phyloP scores from a whole-genome alignment of 257 asterid genomes.

The Lycium barbarum region DNA sequence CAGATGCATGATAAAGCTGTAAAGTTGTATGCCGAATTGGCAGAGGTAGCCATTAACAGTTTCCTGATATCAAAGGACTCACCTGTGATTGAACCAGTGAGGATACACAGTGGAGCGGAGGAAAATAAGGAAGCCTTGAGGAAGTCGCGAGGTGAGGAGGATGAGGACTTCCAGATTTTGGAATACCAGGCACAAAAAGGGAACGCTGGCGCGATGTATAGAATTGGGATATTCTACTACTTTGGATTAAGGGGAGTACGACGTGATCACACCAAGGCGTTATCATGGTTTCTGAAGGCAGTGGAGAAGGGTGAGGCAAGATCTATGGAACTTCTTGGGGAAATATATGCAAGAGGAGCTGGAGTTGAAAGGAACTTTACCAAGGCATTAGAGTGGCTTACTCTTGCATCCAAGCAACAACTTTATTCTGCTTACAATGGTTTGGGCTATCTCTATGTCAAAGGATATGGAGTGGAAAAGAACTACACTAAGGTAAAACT shows the following conservation, averaged over 20 bases:
- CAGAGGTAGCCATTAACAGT: slow-evolving; percentile 92
- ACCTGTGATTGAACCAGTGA: slow-evolving; percentile 88
- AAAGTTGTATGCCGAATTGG: slow-evolving; percentile 87
- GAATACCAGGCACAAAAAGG: slow-evolving; percentile 98
- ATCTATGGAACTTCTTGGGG: slow-evolving; percentile 99
- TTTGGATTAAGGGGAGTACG: slow-evolving; percentile 96
- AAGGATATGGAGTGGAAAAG: slow-evolving; percentile 97
- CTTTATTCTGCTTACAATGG: slow-evolving; percentile 96
- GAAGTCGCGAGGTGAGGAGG: slow-evolving; percentile 97
- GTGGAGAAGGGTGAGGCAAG: slow-evolving; percentile 93
- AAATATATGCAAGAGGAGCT: slow-evolving; percentile 96
- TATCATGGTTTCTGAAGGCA: slow-evolving; percentile 90
- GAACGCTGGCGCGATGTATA: slow-evolving; percentile 94
- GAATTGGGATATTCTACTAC: slow-evolving; percentile 87
- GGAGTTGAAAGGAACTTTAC: slow-evolving; percentile 94
- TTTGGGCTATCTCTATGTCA: slow-evolving; percentile 93
- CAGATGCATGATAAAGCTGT: slow-evolving; percentile 98
- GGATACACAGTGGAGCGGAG: slow-evolving; percentile 98
- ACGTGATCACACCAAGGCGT: slow-evolving; percentile 91
- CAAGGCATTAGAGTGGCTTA: slow-evolving; percentile 93
- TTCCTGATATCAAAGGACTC: slow-evolving; percentile 94
- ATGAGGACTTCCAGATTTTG: slow-evolving; percentile 94
- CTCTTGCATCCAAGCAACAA: slow-evolving; percentile 89
- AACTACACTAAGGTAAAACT: slow-evolving; percentile 74
- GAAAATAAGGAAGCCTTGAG: slow-evolving; percentile 96